Evolutionary conservation across 2,329 filamentous ascomycete genomes (phyloP).

Genomic region (Verticillium klebahnii): DNA sequence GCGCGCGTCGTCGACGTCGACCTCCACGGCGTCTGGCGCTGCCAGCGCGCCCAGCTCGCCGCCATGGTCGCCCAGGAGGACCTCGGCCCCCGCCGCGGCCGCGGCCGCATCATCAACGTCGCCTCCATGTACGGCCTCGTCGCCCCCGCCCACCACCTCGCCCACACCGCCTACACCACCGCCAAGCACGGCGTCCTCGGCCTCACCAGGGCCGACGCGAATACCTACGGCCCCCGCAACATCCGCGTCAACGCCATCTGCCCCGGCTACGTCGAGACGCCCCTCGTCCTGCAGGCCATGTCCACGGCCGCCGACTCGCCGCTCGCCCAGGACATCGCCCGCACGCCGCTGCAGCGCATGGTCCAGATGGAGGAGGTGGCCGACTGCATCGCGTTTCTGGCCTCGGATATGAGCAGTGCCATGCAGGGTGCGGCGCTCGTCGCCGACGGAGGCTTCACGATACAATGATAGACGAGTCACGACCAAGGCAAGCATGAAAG

Average conservation of each 20-base stretch:
- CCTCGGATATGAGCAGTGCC: constrained; percentile 47
- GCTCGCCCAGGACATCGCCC: constrained; percentile 32
- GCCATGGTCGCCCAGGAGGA: constrained; percentile 48
- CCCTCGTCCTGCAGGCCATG: constrained; percentile 24
- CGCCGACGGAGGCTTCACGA: constrained; percentile 40
- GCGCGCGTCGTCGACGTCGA: constrained; percentile 46
- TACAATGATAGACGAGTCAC: constrained; percentile 10
- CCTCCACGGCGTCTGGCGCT: constrained; percentile 52
- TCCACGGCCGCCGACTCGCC: constrained; percentile 19
- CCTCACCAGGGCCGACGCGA: constrained; percentile 49
- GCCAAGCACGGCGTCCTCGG: constrained; percentile 50
- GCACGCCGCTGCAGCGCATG: constrained; percentile 42
- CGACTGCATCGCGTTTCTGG: constrained; percentile 46
- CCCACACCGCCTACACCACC: constrained; percentile 42
- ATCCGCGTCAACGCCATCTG: constrained; percentile 60
- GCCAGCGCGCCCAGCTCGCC: constrained; percentile 46
- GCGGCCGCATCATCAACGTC: constrained; percentile 51
- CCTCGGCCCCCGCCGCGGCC: constrained; percentile 30
- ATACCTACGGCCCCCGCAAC: constrained; percentile 42
- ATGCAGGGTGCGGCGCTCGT: constrained; percentile 44
- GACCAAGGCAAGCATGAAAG: neutral
- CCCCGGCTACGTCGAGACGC: constrained; percentile 44
- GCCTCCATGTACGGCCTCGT: constrained; percentile 47
- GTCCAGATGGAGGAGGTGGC: constrained; percentile 47
- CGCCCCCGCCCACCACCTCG: constrained; percentile 26